These are phyloP conservation scores for Artemisia argyi DNA, from an alignment of 129 eudicot genomes.

Conservation along the genomic window DNA sequence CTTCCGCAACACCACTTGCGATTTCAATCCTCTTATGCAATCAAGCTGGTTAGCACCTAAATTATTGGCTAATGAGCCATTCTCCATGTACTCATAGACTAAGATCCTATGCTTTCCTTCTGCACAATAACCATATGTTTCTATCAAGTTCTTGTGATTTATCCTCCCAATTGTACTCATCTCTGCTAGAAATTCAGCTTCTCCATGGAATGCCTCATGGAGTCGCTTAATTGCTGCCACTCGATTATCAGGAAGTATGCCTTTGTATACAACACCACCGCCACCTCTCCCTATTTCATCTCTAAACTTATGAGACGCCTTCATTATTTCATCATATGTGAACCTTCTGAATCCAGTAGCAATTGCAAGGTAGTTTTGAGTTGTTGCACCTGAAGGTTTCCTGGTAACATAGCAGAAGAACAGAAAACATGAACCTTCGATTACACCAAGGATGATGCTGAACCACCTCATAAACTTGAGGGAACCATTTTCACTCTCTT, in stretches of 20 bases:
- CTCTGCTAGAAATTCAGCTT: slow-evolving; percentile 11
- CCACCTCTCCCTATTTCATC: slow-evolving; percentile 6
- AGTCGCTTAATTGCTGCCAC: slow-evolving; percentile 3
- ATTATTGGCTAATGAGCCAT: neutral
- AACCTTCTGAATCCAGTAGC: slow-evolving; percentile 8
- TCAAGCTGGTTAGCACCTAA: slow-evolving; percentile 22
- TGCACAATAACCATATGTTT: slow-evolving; percentile 12
- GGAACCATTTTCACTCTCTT: slow-evolving; percentile 4
- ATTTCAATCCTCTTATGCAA: slow-evolving; percentile 35
- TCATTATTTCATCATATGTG: neutral
- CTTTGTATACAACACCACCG: neutral
- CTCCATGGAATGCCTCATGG: slow-evolving; percentile 6
- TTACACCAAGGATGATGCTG: neutral
- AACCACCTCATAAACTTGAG: slow-evolving; percentile 1
- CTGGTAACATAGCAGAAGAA: neutral
- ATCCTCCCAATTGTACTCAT: slow-evolving; percentile 10
- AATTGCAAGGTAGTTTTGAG: slow-evolving; percentile 8
- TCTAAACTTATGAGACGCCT: neutral
- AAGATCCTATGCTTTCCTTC: slow-evolving; percentile 12
- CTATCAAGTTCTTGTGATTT: slow-evolving; percentile 1
- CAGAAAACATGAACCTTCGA: slow-evolving; percentile 2
- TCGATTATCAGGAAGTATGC: neutral
- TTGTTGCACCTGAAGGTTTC: neutral
- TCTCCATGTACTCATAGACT: slow-evolving; percentile 13
- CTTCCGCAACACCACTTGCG: slow-evolving; percentile 38